Evolutionary conservation across 1,139 yeast genomes (phyloP), one percentile per base, ranked within the genome.

Genomic region (Lodderomyces pseudojiufengensis): DNA sequence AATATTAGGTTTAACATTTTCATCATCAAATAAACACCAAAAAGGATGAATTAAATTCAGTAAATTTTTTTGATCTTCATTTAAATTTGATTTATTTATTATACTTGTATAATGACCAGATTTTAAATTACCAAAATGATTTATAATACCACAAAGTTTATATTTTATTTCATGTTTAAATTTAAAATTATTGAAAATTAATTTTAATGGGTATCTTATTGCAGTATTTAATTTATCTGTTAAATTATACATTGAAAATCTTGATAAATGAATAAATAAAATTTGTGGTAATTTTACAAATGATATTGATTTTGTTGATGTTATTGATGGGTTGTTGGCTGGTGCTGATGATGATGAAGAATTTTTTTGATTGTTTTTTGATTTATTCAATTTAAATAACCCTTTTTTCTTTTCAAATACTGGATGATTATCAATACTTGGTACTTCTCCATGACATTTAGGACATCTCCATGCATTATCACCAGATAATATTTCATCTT

Each of bases 391-490:
- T 34, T 54, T 57, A 45, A 67, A 66, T 8, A 67, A 54, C 1
- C 73, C 70, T 43, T 53, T 60, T 36, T 54, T 54, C 18, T 47
- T 50, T 13, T 59, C 52, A 48, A 69, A 60, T 13, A 70, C 69
- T 14, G 71, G 71, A 45, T 65, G 70, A 34, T 51, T 51, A 35
- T 65, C 71, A 25, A 65, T 51, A 2, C 52, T 52, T n/a, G 46
- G 49, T 12, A 44, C 41, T 28, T 41, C 54, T 31, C 65, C 62
- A 30, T 72, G 65, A 61, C 94, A 84, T 37, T 71, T 70, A 2
- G 92, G 86, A 59, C 94, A 84, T 43, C 76, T 70, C 94, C 94
- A 84, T 7, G 85, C 83, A 55, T 84, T 81, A 22, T 82, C 88
- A 12, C 84, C 87, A 9, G 76, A 71, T 36, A 84, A 58, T 1